phyloP scores from a whole-genome alignment of 108 stramenopile genomes.

The Cyclotella distinguenda region DNA sequence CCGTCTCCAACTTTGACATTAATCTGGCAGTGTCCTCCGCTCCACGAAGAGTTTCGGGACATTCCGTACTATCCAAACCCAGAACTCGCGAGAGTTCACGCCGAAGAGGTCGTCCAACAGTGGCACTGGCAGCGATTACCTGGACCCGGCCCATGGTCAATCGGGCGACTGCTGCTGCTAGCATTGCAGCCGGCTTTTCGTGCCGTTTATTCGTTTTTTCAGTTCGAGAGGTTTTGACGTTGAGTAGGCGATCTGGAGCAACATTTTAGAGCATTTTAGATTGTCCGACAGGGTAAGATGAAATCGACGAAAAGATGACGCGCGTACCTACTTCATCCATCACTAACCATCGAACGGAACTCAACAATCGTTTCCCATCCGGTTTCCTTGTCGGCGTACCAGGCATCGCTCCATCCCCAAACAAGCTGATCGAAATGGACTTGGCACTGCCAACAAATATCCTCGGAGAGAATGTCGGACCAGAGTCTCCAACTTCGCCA shows the following conservation, averaged over 20 bases:
- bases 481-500: slow-evolving; percentile 4
- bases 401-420: slow-evolving; percentile 73
- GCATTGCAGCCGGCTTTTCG: slow-evolving; percentile 86
- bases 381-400: slow-evolving; percentile 81
- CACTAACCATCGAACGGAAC: slow-evolving; percentile 62
- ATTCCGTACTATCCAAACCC: slow-evolving; percentile 76
- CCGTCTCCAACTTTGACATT: slow-evolving; percentile 23
- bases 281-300: background rate
- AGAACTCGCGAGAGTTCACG: slow-evolving; percentile 86
- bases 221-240: slow-evolving; percentile 49
- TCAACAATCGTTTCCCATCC: slow-evolving; percentile 64
- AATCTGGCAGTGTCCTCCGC: slow-evolving; percentile 32
- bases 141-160: slow-evolving; percentile 69
- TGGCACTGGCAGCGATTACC: slow-evolving; percentile 90
- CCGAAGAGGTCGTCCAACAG: slow-evolving; percentile 89
- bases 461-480: slow-evolving; percentile 44
- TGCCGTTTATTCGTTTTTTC: slow-evolving; percentile 51
- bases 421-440: slow-evolving; percentile 64
- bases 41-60: slow-evolving; percentile 69
- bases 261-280: background rate
- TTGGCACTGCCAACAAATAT: slow-evolving; percentile 85
- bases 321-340: slow-evolving; percentile 74
- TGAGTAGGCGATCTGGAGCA: slow-evolving; percentile 57
- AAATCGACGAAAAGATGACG: background rate
- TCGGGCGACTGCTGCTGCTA: slow-evolving; percentile 72